Percentiles rank a stretch among this genome's conserved stretches.
phyloP scores from a whole-genome alignment of 2,329 filamentous ascomycete species.

The Calonectria pseudoturangicola region DNA sequence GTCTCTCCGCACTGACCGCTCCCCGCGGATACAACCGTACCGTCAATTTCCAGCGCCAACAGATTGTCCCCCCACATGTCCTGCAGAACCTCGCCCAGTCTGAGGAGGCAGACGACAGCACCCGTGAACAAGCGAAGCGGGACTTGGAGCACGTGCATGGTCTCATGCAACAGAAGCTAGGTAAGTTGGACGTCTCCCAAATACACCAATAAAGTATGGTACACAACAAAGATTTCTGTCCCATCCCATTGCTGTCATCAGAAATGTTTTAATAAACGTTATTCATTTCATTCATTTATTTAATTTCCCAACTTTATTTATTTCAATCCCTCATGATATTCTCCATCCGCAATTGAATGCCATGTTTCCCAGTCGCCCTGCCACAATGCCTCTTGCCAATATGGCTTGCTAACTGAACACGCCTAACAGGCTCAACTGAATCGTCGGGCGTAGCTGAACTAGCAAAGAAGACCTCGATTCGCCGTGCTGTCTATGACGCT shows the following conservation, averaged over 20 bases:
- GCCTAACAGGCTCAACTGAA: constrained; percentile 18
- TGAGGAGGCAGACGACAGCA: constrained; percentile 62
- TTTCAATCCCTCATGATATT: too few species aligned
- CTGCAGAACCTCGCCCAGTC: constrained; percentile 62
- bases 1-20: constrained; percentile 58
- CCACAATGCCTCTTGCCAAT: too few species aligned
- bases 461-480: constrained; percentile 54
- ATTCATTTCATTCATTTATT: too few species aligned
- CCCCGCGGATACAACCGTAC: constrained; percentile 53
- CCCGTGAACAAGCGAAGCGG: constrained; percentile 60
- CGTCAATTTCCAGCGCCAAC: constrained; percentile 46
- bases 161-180: constrained; percentile 47
- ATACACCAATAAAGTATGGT: too few species aligned
- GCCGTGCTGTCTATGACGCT: constrained; percentile 68
- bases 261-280: too few species aligned
- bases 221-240: too few species aligned
- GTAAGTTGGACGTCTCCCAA: constrained; percentile 39
- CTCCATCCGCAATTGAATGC: too few species aligned
- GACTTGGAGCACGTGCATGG: constrained; percentile 63
- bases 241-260: too few species aligned
- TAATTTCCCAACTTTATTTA: too few species aligned
- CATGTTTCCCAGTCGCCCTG: constrained; percentile 23
- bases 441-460: background rate
- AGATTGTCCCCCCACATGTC: constrained; percentile 64
- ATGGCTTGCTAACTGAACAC: background rate